Conservation (phyloP, 495 filamentous ascomycete species). For the Daldinia concentrica region DNA sequence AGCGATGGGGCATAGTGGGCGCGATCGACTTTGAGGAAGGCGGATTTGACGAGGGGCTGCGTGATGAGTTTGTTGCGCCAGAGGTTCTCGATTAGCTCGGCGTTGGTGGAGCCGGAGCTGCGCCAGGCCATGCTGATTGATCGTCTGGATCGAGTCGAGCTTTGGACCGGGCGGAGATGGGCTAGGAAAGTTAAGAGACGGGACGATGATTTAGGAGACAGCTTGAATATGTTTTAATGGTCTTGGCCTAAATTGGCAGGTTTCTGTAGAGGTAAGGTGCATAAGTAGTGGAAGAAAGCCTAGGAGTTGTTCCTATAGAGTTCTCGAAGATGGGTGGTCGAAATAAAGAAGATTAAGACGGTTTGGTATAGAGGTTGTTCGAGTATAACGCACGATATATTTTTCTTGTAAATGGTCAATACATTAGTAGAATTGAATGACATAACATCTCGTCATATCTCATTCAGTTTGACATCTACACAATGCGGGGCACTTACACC, state of each 20-base stretch:
- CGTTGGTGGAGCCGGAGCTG: slow-evolving; percentile 80
- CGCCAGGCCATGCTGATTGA: slow-evolving; percentile 82
- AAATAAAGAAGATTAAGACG: neutral
- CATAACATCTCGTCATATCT: slow-evolving; percentile 24
- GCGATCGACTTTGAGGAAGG: slow-evolving; percentile 88
- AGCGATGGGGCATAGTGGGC: slow-evolving; percentile 75
- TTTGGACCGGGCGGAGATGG: slow-evolving; percentile 1
- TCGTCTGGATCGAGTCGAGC: neutral
- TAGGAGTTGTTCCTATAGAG: neutral
- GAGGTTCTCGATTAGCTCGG: slow-evolving; percentile 81
- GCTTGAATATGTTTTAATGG: slow-evolving; percentile 1
- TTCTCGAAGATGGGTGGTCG: neutral
- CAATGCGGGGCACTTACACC: slow-evolving; percentile 30
- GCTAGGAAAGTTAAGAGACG: slow-evolving; percentile 9
- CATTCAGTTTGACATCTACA: slow-evolving; percentile 27
- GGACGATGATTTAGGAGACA: slow-evolving; percentile 23
- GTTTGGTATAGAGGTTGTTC: neutral
- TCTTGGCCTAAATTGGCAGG: neutral
- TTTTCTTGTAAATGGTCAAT: neutral
- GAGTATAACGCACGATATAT: neutral
- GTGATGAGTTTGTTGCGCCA: slow-evolving; percentile 75
- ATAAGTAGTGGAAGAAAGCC: neutral
- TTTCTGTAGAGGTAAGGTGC: neutral
- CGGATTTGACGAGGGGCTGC: slow-evolving; percentile 72
- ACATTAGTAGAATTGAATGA: neutral